These are phyloP conservation scores for Didymella sp. DNA, from an alignment of 2,329 filamentous ascomycete genomes.

Conservation along the genomic window DNA sequence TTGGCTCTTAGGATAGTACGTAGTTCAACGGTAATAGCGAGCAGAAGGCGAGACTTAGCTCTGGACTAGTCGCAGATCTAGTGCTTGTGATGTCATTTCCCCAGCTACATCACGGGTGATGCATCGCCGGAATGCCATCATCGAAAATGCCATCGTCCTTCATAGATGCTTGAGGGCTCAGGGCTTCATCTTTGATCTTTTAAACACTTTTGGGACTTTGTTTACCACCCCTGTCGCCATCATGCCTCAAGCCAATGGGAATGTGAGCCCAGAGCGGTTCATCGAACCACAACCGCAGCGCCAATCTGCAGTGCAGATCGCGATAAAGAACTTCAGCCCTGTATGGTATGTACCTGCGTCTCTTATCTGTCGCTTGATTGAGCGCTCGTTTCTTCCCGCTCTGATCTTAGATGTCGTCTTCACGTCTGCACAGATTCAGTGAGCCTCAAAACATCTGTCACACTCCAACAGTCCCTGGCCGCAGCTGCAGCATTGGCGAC, in stretches of 20 bases:
- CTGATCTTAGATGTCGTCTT: not conserved
- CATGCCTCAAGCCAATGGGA: conserved; percentile 15
- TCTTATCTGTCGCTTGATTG: not conserved
- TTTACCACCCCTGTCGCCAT: not conserved
- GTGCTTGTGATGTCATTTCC: conserved; percentile 15
- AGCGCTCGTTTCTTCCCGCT: not conserved
- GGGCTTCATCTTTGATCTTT: not conserved
- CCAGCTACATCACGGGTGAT: conserved; percentile 12
- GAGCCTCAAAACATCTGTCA: not conserved
- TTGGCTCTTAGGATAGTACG: not conserved
- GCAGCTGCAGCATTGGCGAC: conserved; percentile 4
- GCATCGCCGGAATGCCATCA: conserved; percentile 6
- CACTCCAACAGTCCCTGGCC: not conserved
- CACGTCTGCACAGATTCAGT: not conserved
- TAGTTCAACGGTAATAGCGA: conserved; percentile 9
- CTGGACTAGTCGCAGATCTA: conserved; percentile 2
- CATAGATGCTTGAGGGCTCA: not conserved
- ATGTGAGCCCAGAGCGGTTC: conserved; percentile 11
- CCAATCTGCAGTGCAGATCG: conserved; percentile 22
- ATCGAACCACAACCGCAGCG: conserved; percentile 16
- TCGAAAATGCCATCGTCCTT: not conserved
- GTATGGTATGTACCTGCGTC: conserved; percentile 21
- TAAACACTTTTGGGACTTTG: not conserved
- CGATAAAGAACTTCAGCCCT: conserved; percentile 28
- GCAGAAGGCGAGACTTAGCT: not conserved